Evolutionary conservation across 2,329 filamentous ascomycete genomes (phyloP).

Genomic region (Fusarium hostae): DNA sequence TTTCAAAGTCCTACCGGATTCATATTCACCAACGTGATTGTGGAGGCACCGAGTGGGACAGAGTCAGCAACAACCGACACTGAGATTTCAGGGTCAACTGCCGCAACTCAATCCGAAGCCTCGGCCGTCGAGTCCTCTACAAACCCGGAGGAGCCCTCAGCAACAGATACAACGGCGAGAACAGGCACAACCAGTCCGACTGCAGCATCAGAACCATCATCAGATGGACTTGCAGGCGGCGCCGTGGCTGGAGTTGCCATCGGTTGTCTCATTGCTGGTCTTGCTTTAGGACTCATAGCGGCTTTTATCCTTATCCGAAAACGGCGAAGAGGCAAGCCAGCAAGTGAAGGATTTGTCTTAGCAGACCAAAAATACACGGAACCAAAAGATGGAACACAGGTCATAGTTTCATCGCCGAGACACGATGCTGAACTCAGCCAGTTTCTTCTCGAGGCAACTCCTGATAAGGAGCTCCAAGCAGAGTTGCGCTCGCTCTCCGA

Average conservation of each 20-base stretch:
- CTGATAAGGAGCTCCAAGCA: slow-evolving; percentile 50
- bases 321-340: neutral
- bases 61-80: too few species aligned
- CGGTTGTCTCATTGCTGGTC: slow-evolving; percentile 45
- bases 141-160: too few species aligned
- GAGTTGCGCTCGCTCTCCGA: slow-evolving; percentile 50
- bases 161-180: too few species aligned
- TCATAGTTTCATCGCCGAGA: slow-evolving; percentile 14
- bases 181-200: too few species aligned
- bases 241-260: slow-evolving; percentile 46
- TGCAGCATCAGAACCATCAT: neutral
- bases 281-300: slow-evolving; percentile 41
- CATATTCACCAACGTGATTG: too few species aligned
- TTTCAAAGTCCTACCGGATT: too few species aligned
- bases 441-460: slow-evolving; percentile 51
- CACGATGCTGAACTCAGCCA: slow-evolving; percentile 46
- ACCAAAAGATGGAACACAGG: slow-evolving; percentile 12
- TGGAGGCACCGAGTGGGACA: too few species aligned
- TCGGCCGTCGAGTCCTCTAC: too few species aligned
- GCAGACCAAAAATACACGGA: neutral
- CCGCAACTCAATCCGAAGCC: too few species aligned
- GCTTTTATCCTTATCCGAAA: slow-evolving; percentile 45
- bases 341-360: neutral
- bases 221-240: slow-evolving; percentile 20
- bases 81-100: too few species aligned